Evolutionary conservation across 192 early-diverging fungal species (phyloP), one percentile per base, ranked within the genome.

Genomic region (Gaertneriomyces semiglobifer): DNA sequence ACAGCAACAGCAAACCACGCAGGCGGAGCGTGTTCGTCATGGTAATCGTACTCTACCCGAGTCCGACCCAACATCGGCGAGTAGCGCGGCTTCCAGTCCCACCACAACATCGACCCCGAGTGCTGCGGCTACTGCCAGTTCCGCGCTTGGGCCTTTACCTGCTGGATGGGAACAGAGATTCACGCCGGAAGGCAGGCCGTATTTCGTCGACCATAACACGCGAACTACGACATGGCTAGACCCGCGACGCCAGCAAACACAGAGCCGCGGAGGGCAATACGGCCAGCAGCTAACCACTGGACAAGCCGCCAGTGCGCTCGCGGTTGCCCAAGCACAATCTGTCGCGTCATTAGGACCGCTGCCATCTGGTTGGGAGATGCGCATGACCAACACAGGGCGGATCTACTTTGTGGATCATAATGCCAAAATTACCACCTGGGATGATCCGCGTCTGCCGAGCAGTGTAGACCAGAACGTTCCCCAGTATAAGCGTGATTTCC

Each of bases 341-440:
- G 75, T 86, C 6, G 82, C 86, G 2, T 81, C 87, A 40, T 77
- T 98, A 6, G 96, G 96, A 0, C 90, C 94, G 51, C 75, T 99
- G 64, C 96, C 96, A 12, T 91, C 90, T 44, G 95, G 95, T 18
- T 99, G 96, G 96, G 96, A 99, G 71, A 98, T 99, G 95, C 87
- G 95, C 14, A 81, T 93, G 53, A 99, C 94, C 8, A 89, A 88
- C 65, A 95, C 92, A 16, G 96, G 93, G 7, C 78, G 92, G 18
- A 91, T 93, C 18, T 99, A 98, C 79, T 99, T 97, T 86, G 93
- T 99, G 10, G 95, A 99, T 74, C 96, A 99, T 79, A 94, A 93
- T 71, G 90, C 92, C 53, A 98, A 96, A 73, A 96, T 92, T 9
- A 98, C 96, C 5, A 98, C 96, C 4, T 99, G 96, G 96, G 93